These are phyloP conservation scores for Penicillium arizonense DNA, from an alignment of 495 filamentous ascomycete genomes.

Conservation along the genomic window DNA sequence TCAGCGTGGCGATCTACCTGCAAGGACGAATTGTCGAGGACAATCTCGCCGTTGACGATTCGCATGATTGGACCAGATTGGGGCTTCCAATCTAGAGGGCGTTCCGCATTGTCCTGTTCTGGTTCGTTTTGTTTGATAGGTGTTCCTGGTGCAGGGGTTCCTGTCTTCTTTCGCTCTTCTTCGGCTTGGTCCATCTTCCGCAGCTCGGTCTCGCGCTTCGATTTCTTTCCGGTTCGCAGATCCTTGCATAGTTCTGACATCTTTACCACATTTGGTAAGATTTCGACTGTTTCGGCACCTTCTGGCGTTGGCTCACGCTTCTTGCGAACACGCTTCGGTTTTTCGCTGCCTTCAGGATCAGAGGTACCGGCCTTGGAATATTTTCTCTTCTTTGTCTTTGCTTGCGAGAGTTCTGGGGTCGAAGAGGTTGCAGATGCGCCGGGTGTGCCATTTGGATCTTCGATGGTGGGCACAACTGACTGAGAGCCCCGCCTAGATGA, in stretches of 20 bases:
- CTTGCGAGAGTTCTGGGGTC: constrained; percentile 16
- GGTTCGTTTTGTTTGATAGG: constrained; percentile 31
- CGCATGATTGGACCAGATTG: constrained; percentile 57
- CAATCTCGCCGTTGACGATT: constrained; percentile 81
- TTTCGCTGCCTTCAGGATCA: constrained; percentile 25
- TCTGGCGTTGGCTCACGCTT: constrained; percentile 68
- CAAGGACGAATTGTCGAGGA: constrained; percentile 74
- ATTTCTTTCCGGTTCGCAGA: constrained; percentile 74
- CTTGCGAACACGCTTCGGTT: constrained; percentile 28
- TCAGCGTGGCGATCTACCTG: constrained; percentile 75
- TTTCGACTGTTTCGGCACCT: constrained; percentile 68
- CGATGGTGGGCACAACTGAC: constrained; percentile 5
- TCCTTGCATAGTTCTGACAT: constrained; percentile 85
- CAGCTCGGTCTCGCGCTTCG: constrained; percentile 63
- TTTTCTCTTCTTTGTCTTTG: constrained; percentile 26
- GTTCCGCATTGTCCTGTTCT: constrained; percentile 14
- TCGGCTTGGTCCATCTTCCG: constrained; percentile 53
- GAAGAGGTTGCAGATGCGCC: constrained; percentile 7
- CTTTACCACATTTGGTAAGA: constrained; percentile 66
- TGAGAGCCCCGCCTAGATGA: constrained; percentile 13
- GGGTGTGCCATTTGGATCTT: constrained; percentile 11
- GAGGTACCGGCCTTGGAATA: constrained; percentile 21
- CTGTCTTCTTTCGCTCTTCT: constrained; percentile 45
- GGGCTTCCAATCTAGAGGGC: constrained; percentile 19
- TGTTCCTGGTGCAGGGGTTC: constrained; percentile 25